Base-by-base conservation (phyloP, 148 eudicot genomes). In the Rhododendron ferrugineum region DNA sequence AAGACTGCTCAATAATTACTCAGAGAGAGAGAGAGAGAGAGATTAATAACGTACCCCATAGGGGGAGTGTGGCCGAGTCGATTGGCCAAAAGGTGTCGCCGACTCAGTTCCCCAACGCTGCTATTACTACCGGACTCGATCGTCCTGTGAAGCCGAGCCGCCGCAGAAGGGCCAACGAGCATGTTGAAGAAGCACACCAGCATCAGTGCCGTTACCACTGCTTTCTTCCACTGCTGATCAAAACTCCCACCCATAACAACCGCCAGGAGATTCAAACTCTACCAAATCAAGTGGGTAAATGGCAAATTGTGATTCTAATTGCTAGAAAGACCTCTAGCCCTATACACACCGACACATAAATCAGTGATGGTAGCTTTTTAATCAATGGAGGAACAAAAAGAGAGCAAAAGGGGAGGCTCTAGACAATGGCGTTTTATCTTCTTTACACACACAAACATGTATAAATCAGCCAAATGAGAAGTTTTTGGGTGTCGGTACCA, bases 1-100 rank as follows among this genome's bases (percentile, higher is more conserved):
- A 40, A 40, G 42, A 40, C 42, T 11, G 11, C 49, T 46, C 2
- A 46, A 46, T 46, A 46, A 9, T 46, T 46, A 46, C 49, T 46
- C 36, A 3, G 1, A 36, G 49, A 78, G 28, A 56, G n/a, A 46
- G 50, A 79, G 52, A 78, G 28, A 54, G 56, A 80, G 79, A 78
- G 52, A 22, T 50, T 14, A 46, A 75, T 2, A 11, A 11, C 7
- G 23, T 84, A 87, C 89, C 89, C 89, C 89, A 87, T 87, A 54
- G 85, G 85, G 0, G 89, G 89, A 11, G 87, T 73, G 0, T 37
- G 82, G 34, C 87, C 89, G n/a, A 87, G 86, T 15, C 89, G 79
- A 75, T 87, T 87, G 42, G 64, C 78, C 85, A 81, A 62, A 75
- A 84, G 86, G 68, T 36, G 76, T 79, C 82, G 64, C 15, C 89